Conservation (phyloP, 768 basidiomycete genomes). For the Russula griseocarnosa region DNA sequence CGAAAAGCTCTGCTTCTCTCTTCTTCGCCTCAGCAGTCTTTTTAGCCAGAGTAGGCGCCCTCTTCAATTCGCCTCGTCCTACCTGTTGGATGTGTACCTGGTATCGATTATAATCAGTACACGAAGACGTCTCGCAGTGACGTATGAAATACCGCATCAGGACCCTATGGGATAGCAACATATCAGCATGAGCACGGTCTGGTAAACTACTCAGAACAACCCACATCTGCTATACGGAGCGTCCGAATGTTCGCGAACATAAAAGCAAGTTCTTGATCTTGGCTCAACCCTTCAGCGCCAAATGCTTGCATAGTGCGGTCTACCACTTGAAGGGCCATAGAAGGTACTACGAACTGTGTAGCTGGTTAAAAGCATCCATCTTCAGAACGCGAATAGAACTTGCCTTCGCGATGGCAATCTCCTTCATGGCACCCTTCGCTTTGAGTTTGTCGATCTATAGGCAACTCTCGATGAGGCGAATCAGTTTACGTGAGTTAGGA, state of each 20-base stretch:
- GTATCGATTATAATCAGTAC: constrained; percentile 24
- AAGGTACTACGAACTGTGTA: constrained; percentile 83
- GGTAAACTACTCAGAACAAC: constrained; percentile 31
- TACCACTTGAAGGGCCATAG: constrained; percentile 81
- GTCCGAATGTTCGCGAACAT: constrained; percentile 81
- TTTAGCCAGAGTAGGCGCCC: constrained; percentile 58
- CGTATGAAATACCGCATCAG: constrained; percentile 58
- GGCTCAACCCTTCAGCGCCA: constrained; percentile 93
- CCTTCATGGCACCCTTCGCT: constrained; percentile 93
- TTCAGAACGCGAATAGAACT: constrained; percentile 15
- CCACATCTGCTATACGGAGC: constrained; percentile 80
- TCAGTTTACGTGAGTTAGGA: background rate
- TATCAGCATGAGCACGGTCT: constrained; percentile 3
- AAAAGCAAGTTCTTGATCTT: constrained; percentile 79
- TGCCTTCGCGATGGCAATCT: constrained; percentile 97
- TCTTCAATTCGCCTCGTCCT: constrained; percentile 81
- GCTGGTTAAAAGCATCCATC: background rate
- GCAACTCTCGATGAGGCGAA: background rate
- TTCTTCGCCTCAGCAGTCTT: constrained; percentile 52
- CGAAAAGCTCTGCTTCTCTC: constrained; percentile 58
- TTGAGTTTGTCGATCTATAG: constrained; percentile 79
- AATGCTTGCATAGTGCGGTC: constrained; percentile 96
- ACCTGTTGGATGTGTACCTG: constrained; percentile 95
- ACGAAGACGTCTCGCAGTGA: background rate
- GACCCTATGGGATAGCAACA: constrained; percentile 48